Evolutionary conservation across 257 asterid genomes (phyloP), one percentile per base, ranked within the genome.

Genomic region (Pogostemon cablin): DNA sequence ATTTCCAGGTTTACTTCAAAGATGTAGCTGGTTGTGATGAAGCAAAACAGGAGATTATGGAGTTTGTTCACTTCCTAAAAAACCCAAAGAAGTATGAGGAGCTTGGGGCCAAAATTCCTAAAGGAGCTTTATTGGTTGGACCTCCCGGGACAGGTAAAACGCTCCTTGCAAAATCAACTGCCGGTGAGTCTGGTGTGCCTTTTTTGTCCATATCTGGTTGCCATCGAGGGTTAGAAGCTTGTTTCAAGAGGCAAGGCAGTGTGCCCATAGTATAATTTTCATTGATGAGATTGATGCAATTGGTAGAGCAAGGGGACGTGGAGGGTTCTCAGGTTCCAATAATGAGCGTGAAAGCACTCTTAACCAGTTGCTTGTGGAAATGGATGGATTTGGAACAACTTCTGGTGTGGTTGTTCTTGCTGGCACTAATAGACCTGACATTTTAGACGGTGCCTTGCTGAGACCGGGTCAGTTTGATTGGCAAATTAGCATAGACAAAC

Each of bases 11-110:
- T 46, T 90, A 57, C 78, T 92, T 92, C 84, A 90, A 92, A 83
- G 98, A 92, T 79, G 98, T 92, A 62, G 98, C 98, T 50, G 98
- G 98, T 53, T 92, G 96, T 79, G 98, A 92, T 9, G 98, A 92
- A 81, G 96, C 98, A 68, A 92, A 92, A 81, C 92, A 87, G 72
- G 98, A 92, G 81, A 90, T 92, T 17, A 92, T 92, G 96, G 96
- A 92, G 82, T 92, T 92, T 20, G 96, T 92, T 67, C 96, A 92
- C 83, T 89, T 92, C 77, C 85, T 92, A n/a, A 85, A 92, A 82
- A 84, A 86, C 63, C 98, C 98, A 46, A 92, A 92, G 88, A 92
- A 89, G 83, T 92, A 92, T 11, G 96, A 92, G 84, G 88, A 82
- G 43, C 77, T 92, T 75, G 98, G 98, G 54, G 98, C 98, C 49